Evolutionary conservation across 2,329 filamentous ascomycete species (phyloP).

Genomic region (Talaromyces sp.): DNA sequence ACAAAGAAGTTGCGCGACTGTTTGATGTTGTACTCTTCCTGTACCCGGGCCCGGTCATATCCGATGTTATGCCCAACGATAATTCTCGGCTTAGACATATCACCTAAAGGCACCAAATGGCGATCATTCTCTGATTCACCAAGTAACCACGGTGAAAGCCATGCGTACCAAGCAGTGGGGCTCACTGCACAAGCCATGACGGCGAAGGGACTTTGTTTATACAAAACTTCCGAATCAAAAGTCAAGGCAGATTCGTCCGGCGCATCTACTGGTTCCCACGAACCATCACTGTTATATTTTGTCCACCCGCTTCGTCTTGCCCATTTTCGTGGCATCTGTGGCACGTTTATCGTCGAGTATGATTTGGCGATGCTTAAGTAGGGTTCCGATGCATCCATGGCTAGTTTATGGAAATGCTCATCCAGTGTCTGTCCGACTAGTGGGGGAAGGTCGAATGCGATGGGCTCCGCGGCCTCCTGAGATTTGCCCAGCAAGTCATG

Average conservation of each 20-base stretch:
- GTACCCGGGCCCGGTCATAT: slow-evolving; percentile 81
- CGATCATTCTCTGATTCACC: slow-evolving; percentile 70
- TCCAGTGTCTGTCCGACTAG: slow-evolving; percentile 78
- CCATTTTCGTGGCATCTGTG: slow-evolving; percentile 67
- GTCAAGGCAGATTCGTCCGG: slow-evolving; percentile 78
- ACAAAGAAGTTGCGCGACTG: slow-evolving; percentile 83
- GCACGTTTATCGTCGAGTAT: slow-evolving; percentile 60
- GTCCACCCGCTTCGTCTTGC: slow-evolving; percentile 81
- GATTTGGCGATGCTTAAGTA: slow-evolving; percentile 70
- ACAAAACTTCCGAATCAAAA: slow-evolving; percentile 97
- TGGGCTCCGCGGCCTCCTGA: slow-evolving; percentile 66
- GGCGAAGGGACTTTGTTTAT: slow-evolving; percentile 83
- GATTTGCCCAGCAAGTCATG: slow-evolving; percentile 91
- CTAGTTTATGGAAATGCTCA: slow-evolving; percentile 88
- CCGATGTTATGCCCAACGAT: slow-evolving; percentile 94
- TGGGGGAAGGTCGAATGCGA: slow-evolving; percentile 78
- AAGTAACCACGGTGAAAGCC: slow-evolving; percentile 92
- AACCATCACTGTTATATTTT: slow-evolving; percentile 74
- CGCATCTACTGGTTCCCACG: slow-evolving; percentile 64
- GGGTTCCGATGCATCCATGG: slow-evolving; percentile 79
- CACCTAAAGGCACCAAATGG: slow-evolving; percentile 82
- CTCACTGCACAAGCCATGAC: slow-evolving; percentile 95
- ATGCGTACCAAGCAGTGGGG: slow-evolving; percentile 89
- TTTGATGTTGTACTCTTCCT: slow-evolving; percentile 80
- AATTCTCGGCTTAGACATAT: slow-evolving; percentile 66